Conservation (phyloP, 2,329 filamentous ascomycete genomes). For the Paecilomyces formosus region DNA sequence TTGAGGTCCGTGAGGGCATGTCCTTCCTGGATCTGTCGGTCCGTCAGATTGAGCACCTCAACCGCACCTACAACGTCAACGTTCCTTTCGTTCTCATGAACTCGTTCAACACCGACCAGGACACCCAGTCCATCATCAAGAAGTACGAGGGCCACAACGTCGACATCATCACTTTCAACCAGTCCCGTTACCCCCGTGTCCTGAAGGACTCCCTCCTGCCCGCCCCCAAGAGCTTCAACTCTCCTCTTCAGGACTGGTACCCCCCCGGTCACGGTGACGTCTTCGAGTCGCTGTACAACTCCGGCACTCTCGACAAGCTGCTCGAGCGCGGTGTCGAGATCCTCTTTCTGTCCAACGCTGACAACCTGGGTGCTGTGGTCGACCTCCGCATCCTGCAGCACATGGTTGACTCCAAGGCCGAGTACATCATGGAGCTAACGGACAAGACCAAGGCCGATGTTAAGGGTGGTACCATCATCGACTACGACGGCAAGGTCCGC, state of each 20-base stretch:
- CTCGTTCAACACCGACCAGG: slow-evolving; percentile 99
- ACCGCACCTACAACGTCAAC: slow-evolving; percentile 95
- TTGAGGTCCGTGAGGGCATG: slow-evolving; percentile 99
- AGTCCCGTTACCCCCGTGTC: slow-evolving; percentile 96
- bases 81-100: slow-evolving; percentile 99
- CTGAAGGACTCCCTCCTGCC: slow-evolving; percentile 97
- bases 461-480: slow-evolving; percentile 99
- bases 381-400: slow-evolving; percentile 97
- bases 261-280: slow-evolving; percentile 98
- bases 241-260: slow-evolving; percentile 94
- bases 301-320: slow-evolving; percentile 92
- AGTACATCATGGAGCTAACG: slow-evolving; percentile 99
- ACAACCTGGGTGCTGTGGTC: slow-evolving; percentile 96
- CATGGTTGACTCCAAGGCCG: slow-evolving; percentile 94
- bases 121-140: slow-evolving; percentile 99
- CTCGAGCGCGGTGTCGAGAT: slow-evolving; percentile 93
- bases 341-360: slow-evolving; percentile 97
- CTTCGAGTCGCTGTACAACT: slow-evolving; percentile 99
- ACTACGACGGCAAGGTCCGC: slow-evolving; percentile 94
- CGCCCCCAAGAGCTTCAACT: slow-evolving; percentile 81
- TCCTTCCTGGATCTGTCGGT: slow-evolving; percentile 98
- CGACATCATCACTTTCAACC: slow-evolving; percentile 99
- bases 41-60: slow-evolving; percentile 97
- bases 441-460: slow-evolving; percentile 99
- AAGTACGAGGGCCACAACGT: slow-evolving; percentile 99